Conservation (phyloP, 495 filamentous ascomycete genomes). For the Cercophora samala region DNA sequence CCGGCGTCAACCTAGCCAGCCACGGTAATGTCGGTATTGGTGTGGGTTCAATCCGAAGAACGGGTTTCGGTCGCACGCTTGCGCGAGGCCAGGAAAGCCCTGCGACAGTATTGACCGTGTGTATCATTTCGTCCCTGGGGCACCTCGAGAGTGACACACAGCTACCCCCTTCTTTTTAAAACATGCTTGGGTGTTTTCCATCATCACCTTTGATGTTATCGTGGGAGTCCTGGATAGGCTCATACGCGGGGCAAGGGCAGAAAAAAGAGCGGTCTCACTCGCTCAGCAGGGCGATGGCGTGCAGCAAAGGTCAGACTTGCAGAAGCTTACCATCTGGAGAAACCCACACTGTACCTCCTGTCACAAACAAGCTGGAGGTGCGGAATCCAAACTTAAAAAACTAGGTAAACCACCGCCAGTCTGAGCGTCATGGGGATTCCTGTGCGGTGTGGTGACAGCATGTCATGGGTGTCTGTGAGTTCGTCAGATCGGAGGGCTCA, state of each 20-base stretch:
- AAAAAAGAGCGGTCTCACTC: neutral
- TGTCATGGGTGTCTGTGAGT: neutral
- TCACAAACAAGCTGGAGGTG: slow-evolving; percentile 9
- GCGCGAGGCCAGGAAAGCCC: slow-evolving; percentile 8
- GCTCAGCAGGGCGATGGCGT: slow-evolving; percentile 15
- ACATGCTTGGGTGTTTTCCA: neutral
- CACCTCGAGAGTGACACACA: neutral
- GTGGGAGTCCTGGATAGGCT: neutral
- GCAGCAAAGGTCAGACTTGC: slow-evolving; percentile 20
- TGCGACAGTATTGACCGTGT: neutral
- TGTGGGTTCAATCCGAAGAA: slow-evolving; percentile 14
- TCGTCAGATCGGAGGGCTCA: neutral
- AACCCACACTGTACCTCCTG: slow-evolving; percentile 6
- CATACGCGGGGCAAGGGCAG: neutral
- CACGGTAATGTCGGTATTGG: slow-evolving; percentile 13
- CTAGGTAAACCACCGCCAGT: neutral
- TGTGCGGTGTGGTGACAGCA: neutral
- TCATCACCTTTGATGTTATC: neutral
- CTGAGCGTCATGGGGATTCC: neutral
- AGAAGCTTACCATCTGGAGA: slow-evolving; percentile 14
- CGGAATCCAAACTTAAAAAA: neutral
- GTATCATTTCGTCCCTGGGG: neutral
- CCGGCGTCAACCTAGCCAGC: neutral
- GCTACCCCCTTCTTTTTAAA: neutral
- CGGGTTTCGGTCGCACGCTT: slow-evolving; percentile 13